These are phyloP conservation scores for carrot (Daucus carota) DNA, from an alignment of 129 eudicot species.

Conservation along the genomic window DH1_v3.0 NC_030381.2:36206501-36207000, in stretches of 20 bases:
- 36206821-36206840: background rate
- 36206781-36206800: conserved; percentile 15
- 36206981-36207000: no score
- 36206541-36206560: conserved; percentile 43
- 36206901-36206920: no score
- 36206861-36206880: background rate
- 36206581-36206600: background rate
- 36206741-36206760: background rate
- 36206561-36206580: conserved; percentile 4
- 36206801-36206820: background rate
- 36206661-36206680: conserved; percentile 57
- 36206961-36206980: no score
- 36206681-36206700: background rate
- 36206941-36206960: no score
- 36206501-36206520: conserved; percentile 38
- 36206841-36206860: background rate
- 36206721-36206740: background rate
- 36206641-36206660: conserved; percentile 52
- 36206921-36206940: no score
- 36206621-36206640: conserved; percentile 17
- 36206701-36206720: background rate
- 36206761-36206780: background rate
- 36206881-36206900: no score
- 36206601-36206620: conserved; percentile 15
- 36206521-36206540: conserved; percentile 12